Evolutionary conservation across 1,284 basidiomycete genomes (phyloP).

Genomic region (Boletus holoroseus): DNA sequence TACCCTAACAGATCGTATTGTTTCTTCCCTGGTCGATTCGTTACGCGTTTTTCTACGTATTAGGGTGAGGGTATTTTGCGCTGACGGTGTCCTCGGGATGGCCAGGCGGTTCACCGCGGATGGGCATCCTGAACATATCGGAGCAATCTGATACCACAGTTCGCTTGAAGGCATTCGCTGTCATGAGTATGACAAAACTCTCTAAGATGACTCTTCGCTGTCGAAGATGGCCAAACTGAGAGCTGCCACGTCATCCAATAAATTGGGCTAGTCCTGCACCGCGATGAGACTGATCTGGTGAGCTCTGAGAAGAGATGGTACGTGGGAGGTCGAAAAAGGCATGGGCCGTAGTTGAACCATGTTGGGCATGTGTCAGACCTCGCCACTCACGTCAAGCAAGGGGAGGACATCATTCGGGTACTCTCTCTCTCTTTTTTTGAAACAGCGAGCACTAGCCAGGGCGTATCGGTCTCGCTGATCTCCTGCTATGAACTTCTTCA

Average conservation of each 20-base stretch:
- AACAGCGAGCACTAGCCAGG: not conserved
- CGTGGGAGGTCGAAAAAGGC: constrained; percentile 11
- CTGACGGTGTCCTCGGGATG: not conserved
- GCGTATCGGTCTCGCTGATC: not conserved
- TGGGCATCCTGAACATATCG: constrained; percentile 1
- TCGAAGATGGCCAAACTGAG: not conserved
- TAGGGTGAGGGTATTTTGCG: not conserved
- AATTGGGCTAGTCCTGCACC: not conserved
- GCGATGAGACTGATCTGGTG: constrained; percentile 6
- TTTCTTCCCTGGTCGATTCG: not conserved
- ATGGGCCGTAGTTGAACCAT: constrained; percentile 13
- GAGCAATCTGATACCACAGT: too few relatives aligned
- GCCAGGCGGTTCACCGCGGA: not conserved
- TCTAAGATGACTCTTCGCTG: not conserved
- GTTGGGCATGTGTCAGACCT: constrained; percentile 22
- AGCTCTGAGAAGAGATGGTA: not conserved
- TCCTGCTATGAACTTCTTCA: constrained; percentile 86
- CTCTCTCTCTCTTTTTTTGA: constrained; percentile 3
- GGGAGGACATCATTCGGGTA: not conserved
- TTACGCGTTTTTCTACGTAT: not conserved
- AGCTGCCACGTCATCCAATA: not conserved
- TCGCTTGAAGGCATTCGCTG: too few relatives aligned
- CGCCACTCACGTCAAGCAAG: constrained; percentile 10
- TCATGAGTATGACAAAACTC: not conserved
- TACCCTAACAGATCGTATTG: constrained; percentile 8